A percentile compares a stretch with the other conserved stretches of the same genome.
These are phyloP conservation scores for Nitzschia sp. DNA, from an alignment of 108 stramenopile species.

Conservation along the genomic window DNA sequence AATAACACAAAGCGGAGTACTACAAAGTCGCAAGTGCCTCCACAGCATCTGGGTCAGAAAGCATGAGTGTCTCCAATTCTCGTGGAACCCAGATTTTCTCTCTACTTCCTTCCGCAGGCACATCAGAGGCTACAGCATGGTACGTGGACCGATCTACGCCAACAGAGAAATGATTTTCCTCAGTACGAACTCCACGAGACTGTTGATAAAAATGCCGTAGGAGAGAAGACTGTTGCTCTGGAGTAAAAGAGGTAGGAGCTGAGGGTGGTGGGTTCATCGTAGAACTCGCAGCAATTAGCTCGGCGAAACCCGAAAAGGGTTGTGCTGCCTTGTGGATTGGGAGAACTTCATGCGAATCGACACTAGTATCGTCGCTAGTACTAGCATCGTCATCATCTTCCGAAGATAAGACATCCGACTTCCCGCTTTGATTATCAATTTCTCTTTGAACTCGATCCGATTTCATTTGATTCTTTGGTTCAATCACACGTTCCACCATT, in stretches of 20 bases:
- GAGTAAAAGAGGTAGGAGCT: not conserved
- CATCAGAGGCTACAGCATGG: not conserved
- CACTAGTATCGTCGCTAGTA: not conserved
- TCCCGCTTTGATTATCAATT: too few relatives aligned
- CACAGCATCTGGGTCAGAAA: not conserved
- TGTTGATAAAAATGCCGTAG: not conserved
- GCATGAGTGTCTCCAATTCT: slow-evolving; percentile 7
- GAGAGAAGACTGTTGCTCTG: not conserved
- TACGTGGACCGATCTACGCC: not conserved
- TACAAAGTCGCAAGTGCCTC: not conserved
- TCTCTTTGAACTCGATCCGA: not conserved
- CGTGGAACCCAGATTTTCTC: not conserved
- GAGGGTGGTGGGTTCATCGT: not conserved
- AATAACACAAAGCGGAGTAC: too few relatives aligned
- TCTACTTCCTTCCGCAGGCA: not conserved
- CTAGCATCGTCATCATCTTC: not conserved
- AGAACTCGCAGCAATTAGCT: not conserved
- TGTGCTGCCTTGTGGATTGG: not conserved
- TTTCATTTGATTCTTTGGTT: not conserved
- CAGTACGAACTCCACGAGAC: not conserved
- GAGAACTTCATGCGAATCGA: not conserved
- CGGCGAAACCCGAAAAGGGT: not conserved
- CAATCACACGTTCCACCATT: not conserved
- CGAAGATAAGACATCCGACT: not conserved
- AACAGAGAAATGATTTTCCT: not conserved